These are phyloP conservation scores for Entomortierella chlamydospora DNA, from an alignment of 192 early-diverging fungal genomes.

Conservation along the genomic window DNA sequence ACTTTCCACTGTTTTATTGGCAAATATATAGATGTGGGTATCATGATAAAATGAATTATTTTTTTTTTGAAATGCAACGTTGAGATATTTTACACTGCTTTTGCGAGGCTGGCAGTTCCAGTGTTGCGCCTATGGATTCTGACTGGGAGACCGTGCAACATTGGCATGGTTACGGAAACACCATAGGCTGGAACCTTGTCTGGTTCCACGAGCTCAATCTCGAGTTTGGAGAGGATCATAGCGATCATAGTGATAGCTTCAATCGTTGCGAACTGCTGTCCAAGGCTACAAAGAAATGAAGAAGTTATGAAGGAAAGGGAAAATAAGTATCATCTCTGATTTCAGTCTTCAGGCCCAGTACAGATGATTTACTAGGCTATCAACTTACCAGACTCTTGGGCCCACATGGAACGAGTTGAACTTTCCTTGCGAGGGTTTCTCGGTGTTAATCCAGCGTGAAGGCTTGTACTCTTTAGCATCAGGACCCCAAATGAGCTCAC, in stretches of 20 bases:
- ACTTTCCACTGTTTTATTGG: too few relatives aligned
- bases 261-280: conserved; percentile 53
- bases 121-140: conserved; percentile 2
- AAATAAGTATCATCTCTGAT: not conserved
- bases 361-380: not conserved
- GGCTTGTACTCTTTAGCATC: conserved; percentile 73
- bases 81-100: too few relatives aligned
- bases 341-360: not conserved
- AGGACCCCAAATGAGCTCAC: conserved; percentile 68
- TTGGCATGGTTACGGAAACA: conserved; percentile 47
- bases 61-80: too few relatives aligned
- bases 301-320: not conserved
- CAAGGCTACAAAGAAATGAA: conserved; percentile 27
- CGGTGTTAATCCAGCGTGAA: conserved; percentile 69
- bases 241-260: conserved; percentile 43
- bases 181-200: conserved; percentile 22
- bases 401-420: conserved; percentile 69
- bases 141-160: conserved; percentile 48
- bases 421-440: conserved; percentile 54
- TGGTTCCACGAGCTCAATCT: conserved; percentile 38
- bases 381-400: conserved; percentile 55
- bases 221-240: conserved; percentile 37
- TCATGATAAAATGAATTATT: too few relatives aligned
- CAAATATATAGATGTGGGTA: too few relatives aligned
- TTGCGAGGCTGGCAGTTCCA: not conserved